These are phyloP conservation scores for Paradendryphiella salina DNA, from an alignment of 2,329 filamentous ascomycete species.

Conservation along the genomic window DNA sequence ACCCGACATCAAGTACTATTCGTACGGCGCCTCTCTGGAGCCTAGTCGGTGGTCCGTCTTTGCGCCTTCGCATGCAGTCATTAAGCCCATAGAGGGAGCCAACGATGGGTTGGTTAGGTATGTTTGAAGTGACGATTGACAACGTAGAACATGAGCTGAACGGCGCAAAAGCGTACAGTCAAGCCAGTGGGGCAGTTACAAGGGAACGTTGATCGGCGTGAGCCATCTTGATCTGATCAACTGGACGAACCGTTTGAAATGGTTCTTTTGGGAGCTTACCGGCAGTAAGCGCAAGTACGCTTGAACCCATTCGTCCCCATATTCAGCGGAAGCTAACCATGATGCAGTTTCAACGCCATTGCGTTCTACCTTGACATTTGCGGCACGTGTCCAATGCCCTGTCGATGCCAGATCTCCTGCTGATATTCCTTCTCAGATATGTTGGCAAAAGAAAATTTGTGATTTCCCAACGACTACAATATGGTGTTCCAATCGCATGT, in stretches of 20 bases:
- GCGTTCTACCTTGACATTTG: slow-evolving; percentile 67
- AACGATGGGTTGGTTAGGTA: slow-evolving; percentile 67
- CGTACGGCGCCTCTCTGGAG: slow-evolving; percentile 63
- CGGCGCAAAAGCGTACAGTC: slow-evolving; percentile 54
- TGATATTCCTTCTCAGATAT: slow-evolving; percentile 34
- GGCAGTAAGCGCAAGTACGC: slow-evolving; percentile 58
- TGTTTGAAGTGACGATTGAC: not conserved
- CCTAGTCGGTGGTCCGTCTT: slow-evolving; percentile 62
- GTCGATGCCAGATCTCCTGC: not conserved
- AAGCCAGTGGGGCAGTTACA: slow-evolving; percentile 64
- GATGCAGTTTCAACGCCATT: slow-evolving; percentile 64
- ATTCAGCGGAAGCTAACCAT: slow-evolving; percentile 13
- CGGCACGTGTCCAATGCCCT: slow-evolving; percentile 49
- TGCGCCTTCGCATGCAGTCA: slow-evolving; percentile 59
- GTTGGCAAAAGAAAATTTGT: slow-evolving; percentile 46
- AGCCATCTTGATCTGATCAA: slow-evolving; percentile 68
- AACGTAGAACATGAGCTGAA: not conserved
- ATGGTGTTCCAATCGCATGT: not conserved
- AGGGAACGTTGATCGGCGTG: slow-evolving; percentile 65
- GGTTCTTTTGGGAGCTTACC: slow-evolving; percentile 60
- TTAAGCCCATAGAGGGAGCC: slow-evolving; percentile 58
- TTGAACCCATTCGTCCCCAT: not conserved
- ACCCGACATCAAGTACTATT: slow-evolving; percentile 61
- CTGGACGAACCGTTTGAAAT: slow-evolving; percentile 65
- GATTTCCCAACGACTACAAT: slow-evolving; percentile 4